Percentiles rank a stretch among this genome's conserved stretches.
Evolutionary conservation across 164 flowering plant species (phyloP).

Genomic region (Tetracentron sinense): DNA sequence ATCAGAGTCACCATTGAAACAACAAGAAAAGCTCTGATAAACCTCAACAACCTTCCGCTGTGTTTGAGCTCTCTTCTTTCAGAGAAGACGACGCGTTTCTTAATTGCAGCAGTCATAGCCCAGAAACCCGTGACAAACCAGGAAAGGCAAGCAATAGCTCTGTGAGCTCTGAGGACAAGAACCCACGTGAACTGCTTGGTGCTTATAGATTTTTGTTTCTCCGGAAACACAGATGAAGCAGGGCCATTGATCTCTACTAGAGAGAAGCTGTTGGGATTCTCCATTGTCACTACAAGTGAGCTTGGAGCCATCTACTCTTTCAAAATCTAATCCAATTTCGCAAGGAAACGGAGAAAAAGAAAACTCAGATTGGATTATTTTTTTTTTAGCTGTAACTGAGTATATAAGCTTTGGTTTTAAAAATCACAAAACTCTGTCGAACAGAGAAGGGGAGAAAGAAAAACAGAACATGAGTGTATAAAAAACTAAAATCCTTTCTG

Average conservation of each 20-base stretch:
- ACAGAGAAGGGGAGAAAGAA: neutral
- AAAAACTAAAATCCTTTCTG: neutral
- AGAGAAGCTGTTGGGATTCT: conserved; percentile 41
- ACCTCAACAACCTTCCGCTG: conserved; percentile 48
- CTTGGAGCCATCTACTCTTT: conserved; percentile 42
- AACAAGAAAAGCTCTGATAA: conserved; percentile 45
- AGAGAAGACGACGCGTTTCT: conserved; percentile 39
- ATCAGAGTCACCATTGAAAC: conserved; percentile 41
- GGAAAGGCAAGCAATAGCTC: conserved; percentile 33
- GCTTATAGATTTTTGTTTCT: conserved; percentile 47
- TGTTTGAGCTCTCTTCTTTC: conserved; percentile 30
- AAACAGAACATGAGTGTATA: no score
- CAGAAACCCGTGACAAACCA: conserved; percentile 28
- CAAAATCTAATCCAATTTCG: neutral
- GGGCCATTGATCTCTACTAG: conserved; percentile 31
- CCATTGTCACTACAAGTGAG: conserved; percentile 46
- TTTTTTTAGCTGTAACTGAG: neutral
- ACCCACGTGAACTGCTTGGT: conserved; percentile 62
- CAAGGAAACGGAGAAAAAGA: neutral
- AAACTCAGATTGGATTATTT: conserved; percentile 16
- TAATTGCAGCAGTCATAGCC: conserved; percentile 25
- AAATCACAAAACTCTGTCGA: neutral
- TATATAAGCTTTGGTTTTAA: neutral
- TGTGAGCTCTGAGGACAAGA: conserved; percentile 51
- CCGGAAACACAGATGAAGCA: conserved; percentile 28